These are phyloP conservation scores for Ilex asprella DNA, from an alignment of 257 asterid genomes.

Conservation along the genomic window DNA sequence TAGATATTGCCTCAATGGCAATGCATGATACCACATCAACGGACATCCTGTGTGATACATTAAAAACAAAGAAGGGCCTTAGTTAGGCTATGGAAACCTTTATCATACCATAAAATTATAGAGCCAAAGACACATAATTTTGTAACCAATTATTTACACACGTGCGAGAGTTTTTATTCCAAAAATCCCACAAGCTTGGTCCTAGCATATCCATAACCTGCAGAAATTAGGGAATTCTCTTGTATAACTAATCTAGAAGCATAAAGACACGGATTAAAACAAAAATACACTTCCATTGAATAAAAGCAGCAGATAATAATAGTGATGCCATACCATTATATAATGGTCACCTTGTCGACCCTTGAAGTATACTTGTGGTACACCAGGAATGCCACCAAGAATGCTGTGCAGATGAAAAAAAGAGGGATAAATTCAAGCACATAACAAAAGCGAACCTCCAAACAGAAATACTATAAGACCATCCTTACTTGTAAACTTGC, in stretches of 20 bases:
- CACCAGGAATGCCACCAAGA: conserved; percentile 84
- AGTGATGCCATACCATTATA: conserved; percentile 50
- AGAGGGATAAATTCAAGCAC: conserved; percentile 5
- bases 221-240: conserved; percentile 12
- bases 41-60: not conserved
- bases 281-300: not conserved
- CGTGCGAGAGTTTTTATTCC: conserved; percentile 1
- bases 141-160: not conserved
- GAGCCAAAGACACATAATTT: too few species aligned
- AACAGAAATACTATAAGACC: not conserved
- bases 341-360: conserved; percentile 78
- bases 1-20: conserved; percentile 3
- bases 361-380: conserved; percentile 81
- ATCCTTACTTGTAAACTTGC: conserved; percentile 79
- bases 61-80: too few species aligned
- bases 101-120: too few species aligned
- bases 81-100: too few species aligned
- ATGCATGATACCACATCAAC: not conserved
- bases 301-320: conserved; percentile 1
- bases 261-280: not conserved
- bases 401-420: conserved; percentile 34
- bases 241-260: not conserved
- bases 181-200: conserved; percentile 10
- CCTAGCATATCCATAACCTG: conserved; percentile 88
- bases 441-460: conserved; percentile 3